Evolutionary conservation across 768 basidiomycete species (phyloP), one percentile per base, ranked within the genome.

Genomic region (Serendipita sp.): DNA sequence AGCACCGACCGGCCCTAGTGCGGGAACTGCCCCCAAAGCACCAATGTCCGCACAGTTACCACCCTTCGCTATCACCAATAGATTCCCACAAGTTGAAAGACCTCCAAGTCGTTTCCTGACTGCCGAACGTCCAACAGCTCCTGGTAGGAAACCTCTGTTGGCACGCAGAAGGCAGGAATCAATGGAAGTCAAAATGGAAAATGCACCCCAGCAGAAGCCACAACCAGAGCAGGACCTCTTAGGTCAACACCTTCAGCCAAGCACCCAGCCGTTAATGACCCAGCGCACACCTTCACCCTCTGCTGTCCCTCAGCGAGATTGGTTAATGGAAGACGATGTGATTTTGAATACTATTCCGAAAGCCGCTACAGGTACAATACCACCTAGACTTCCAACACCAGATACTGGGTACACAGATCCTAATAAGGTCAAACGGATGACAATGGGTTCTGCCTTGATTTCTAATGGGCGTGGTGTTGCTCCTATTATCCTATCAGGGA

Each of bases 61-160:
- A 27, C 23, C 27, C 10, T 27, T 27, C 10, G 11, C 55, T 4
- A 60, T 34, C 8, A 11, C 27, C 2, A 60, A 10, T 34, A 60
- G 33, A 34, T 60, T 60, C 27, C 55, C 55, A 8, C 55, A 23
- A 31, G n/a, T n/a, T 16, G 55, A 60, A 34, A 11, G 55, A 10
- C 55, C 55, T n/a, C 55, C 55, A n/a, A 60, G 55, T 36, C 55
- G 55, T 10, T 60, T 60, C 55, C 55, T 34, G 27, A 60, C 55
- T 27, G 55, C 55, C 3, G 55, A 60, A 10, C 18, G 55, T 27
- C 55, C 55, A 36, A 60, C 34, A 10, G 55, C 55, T 10, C 55
- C 55, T 4, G 34, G 34, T 6, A 29, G 55, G 10, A 60, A 60
- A 27, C 23, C 23, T 27, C 23, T 60, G 6, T 29, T 60, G 10